These are phyloP conservation scores for Pythium dissotocum DNA, from an alignment of 352 stramenopile genomes.

Conservation along the genomic window DNA sequence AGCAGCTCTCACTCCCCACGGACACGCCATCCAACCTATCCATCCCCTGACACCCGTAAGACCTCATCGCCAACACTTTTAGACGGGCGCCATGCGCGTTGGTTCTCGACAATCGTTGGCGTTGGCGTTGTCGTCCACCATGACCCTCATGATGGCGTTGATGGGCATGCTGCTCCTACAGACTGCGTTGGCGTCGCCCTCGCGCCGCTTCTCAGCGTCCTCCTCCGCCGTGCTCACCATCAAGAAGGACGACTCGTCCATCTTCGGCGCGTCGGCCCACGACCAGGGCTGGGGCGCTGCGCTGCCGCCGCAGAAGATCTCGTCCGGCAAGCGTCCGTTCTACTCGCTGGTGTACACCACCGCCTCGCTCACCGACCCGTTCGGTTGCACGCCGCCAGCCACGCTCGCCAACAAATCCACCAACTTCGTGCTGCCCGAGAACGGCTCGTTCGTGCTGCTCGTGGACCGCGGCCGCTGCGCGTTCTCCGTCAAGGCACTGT, in stretches of 20 bases:
- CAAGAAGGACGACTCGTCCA: constrained; percentile 48
- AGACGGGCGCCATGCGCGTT: not conserved
- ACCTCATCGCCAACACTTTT: not conserved
- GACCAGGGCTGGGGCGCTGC: constrained; percentile 55
- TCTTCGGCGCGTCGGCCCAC: constrained; percentile 54
- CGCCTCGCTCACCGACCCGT: constrained; percentile 39
- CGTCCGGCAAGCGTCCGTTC: constrained; percentile 41
- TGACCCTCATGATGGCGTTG: not conserved
- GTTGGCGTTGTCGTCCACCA: not conserved
- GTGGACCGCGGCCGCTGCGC: constrained; percentile 74
- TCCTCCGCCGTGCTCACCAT: constrained; percentile 58
- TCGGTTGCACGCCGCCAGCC: constrained; percentile 49
- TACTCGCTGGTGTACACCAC: constrained; percentile 56
- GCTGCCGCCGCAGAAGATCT: constrained; percentile 52
- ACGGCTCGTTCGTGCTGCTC: constrained; percentile 57
- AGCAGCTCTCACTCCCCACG: not conserved
- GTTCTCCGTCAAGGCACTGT: constrained; percentile 74
- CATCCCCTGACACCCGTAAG: not conserved
- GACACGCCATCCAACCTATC: not conserved
- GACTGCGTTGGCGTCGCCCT: constrained; percentile 4
- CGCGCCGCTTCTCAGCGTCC: constrained; percentile 13
- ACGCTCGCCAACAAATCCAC: constrained; percentile 31
- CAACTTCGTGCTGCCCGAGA: constrained; percentile 4
- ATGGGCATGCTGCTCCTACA: constrained; percentile 4
- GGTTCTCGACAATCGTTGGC: constrained; percentile 4